Evolutionary conservation across 345 rosid species (phyloP), one percentile per base, ranked within the genome.

Genomic region (Erucastrum elatum): DNA sequence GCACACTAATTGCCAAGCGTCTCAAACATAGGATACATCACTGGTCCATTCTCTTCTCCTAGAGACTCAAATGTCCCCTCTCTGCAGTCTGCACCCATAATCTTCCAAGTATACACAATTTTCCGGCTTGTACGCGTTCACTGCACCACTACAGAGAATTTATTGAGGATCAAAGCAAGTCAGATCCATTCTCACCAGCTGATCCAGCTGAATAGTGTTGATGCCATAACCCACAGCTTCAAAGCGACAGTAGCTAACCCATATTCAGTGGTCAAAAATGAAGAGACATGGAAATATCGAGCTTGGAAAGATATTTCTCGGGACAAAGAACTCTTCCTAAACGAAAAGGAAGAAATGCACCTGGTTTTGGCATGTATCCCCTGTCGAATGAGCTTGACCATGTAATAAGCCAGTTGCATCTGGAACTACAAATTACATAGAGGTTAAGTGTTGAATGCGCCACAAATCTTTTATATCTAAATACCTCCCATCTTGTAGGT

Each of bases 401-500:
- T 34, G 8, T 34, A 34, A 7, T 0, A 5, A 34, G 1, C 6
- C 37, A 5, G 5, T 1, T 34, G 37, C 37, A 34, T 21, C 21
- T 21, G 21, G 6, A 34, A 34, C 75, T 12, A 1, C 37, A 13
- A 15, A 30, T 21, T 25, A 63, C 33, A 71, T 27, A 21, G 56
- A 44, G n/a, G 53, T 70, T 70, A 30, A 12, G 10, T 7, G 6
- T 2, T 68, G 0, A 69, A 44, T 0, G 7, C 0, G 0, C 0
- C 0, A 70, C 11, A 74, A 61, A 51, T 46, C 29, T 21, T 6
- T 49, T 2, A 62, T 58, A 26, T 66, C 55, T 72, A 78, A 89
- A 81, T 77, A 94, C 98, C 78, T 94, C 87, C 97, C 97, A 94
- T 87, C 96, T 83, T 5, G 90, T 84, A 77, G 98, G 97, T 82